phyloP scores from a whole-genome alignment of 225 moss, liverwort and hornwort species.

The Climacium dendroides region DNA sequence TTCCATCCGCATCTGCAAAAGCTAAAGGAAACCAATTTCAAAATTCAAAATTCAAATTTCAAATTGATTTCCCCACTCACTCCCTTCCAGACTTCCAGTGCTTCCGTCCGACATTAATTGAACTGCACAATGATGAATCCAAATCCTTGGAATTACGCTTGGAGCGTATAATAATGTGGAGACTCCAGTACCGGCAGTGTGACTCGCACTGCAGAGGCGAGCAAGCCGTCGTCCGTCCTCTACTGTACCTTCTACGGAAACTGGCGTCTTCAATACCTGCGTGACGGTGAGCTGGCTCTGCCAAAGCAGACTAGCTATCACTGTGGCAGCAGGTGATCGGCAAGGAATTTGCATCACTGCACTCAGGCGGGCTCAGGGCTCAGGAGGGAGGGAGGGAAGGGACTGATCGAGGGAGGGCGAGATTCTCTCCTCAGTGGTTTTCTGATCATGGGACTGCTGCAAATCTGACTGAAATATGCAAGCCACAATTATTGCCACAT shows the following conservation, averaged over 20 bases:
- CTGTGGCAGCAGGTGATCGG: neutral
- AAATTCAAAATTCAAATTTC: neutral
- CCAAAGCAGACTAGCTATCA: neutral
- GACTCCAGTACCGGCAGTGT: neutral
- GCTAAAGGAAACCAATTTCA: too few species aligned
- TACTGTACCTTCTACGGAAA: neutral
- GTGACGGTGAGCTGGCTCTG: neutral
- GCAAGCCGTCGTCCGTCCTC: neutral
- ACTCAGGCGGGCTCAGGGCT: too few species aligned
- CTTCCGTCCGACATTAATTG: neutral
- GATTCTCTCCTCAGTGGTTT: neutral
- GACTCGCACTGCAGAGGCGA: neutral
- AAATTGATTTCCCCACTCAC: neutral
- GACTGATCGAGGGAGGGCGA: neutral
- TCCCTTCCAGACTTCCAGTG: too few species aligned
- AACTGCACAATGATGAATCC: neutral
- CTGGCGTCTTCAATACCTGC: neutral
- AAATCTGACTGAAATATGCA: neutral
- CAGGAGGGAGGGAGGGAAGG: neutral
- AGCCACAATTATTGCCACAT: neutral
- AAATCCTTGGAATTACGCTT: too few species aligned
- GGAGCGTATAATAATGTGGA: neutral
- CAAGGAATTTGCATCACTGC: neutral
- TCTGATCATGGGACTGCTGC: neutral
- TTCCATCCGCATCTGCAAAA: too few species aligned